These are phyloP conservation scores for Parathielavia appendiculata DNA, from an alignment of 495 filamentous ascomycete genomes.

Conservation along the genomic window DNA sequence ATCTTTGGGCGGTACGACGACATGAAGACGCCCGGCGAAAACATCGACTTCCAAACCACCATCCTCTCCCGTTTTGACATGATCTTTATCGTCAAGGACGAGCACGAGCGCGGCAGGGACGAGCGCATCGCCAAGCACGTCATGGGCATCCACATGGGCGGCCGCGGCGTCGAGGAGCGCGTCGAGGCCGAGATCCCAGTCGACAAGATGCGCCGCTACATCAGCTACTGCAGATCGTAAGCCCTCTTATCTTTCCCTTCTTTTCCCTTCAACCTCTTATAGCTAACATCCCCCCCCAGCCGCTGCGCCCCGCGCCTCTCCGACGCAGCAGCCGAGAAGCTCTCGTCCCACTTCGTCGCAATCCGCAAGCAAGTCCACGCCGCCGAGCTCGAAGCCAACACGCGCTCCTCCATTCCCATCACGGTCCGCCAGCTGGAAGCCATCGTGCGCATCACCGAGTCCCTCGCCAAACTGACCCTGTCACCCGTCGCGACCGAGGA, in stretches of 20 bases:
- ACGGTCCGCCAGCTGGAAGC: constrained; percentile 96
- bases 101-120: constrained; percentile 84
- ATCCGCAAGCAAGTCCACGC: constrained; percentile 94
- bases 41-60: constrained; percentile 99
- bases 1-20: constrained; percentile 98
- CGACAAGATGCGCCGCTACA: constrained; percentile 96
- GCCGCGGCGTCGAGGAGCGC: constrained; percentile 75
- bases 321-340: constrained; percentile 89
- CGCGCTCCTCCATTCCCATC: constrained; percentile 90
- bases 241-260: constrained; percentile 28
- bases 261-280: neutral
- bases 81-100: constrained; percentile 98
- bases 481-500: constrained; percentile 78
- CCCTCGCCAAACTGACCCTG: constrained; percentile 85
- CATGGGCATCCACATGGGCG: constrained; percentile 96
- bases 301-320: constrained; percentile 91
- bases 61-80: constrained; percentile 99
- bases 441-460: constrained; percentile 94
- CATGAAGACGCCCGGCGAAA: constrained; percentile 94
- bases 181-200: constrained; percentile 81
- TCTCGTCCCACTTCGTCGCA: constrained; percentile 94
- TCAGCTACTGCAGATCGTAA: constrained; percentile 94
- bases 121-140: constrained; percentile 95
- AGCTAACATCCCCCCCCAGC: constrained; percentile 46
- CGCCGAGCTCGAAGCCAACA: constrained; percentile 77